Conservation (phyloP, 108 stramenopile genomes). For the Skeletonema potamos region DNA sequence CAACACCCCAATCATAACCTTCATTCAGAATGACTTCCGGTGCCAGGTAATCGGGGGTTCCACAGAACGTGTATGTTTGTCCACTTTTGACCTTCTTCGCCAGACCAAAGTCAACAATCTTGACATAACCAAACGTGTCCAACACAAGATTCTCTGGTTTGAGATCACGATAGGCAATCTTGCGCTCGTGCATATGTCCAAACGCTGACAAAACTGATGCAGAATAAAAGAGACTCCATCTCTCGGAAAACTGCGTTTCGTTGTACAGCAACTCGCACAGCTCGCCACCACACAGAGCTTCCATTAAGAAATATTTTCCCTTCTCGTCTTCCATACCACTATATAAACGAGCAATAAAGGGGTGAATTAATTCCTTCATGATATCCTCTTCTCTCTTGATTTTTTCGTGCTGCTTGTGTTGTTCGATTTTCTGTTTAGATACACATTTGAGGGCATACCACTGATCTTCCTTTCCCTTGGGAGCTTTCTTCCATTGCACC, state of each 20-base stretch:
- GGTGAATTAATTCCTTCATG: slow-evolving; percentile 54
- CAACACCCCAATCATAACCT: slow-evolving; percentile 79
- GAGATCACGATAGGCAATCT: slow-evolving; percentile 68
- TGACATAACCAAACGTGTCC: slow-evolving; percentile 53
- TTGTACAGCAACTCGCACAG: slow-evolving; percentile 57
- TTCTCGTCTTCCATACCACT: slow-evolving; percentile 49
- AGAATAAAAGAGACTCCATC: slow-evolving; percentile 55
- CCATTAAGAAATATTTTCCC: slow-evolving; percentile 62
- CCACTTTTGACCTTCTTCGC: slow-evolving; percentile 59
- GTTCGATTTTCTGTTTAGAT: slow-evolving; percentile 48
- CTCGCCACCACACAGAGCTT: slow-evolving; percentile 69
- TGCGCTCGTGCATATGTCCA: slow-evolving; percentile 58
- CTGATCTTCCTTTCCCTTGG: slow-evolving; percentile 19
- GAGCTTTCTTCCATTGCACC: slow-evolving; percentile 38
- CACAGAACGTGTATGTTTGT: slow-evolving; percentile 69
- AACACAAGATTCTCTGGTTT: slow-evolving; percentile 78
- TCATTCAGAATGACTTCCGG: slow-evolving; percentile 78
- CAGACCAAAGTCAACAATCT: slow-evolving; percentile 73
- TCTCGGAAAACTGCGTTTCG: slow-evolving; percentile 53
- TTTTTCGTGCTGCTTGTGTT: slow-evolving; percentile 50
- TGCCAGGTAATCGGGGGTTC: slow-evolving; percentile 73
- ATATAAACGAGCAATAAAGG: slow-evolving; percentile 52
- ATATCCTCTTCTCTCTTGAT: slow-evolving; percentile 55
- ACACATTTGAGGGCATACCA: slow-evolving; percentile 58
- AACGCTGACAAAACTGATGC: slow-evolving; percentile 60